These are phyloP conservation scores for Ceratocystis eucalypticola DNA, from an alignment of 2,329 filamentous ascomycete genomes.

Conservation along the genomic window DNA sequence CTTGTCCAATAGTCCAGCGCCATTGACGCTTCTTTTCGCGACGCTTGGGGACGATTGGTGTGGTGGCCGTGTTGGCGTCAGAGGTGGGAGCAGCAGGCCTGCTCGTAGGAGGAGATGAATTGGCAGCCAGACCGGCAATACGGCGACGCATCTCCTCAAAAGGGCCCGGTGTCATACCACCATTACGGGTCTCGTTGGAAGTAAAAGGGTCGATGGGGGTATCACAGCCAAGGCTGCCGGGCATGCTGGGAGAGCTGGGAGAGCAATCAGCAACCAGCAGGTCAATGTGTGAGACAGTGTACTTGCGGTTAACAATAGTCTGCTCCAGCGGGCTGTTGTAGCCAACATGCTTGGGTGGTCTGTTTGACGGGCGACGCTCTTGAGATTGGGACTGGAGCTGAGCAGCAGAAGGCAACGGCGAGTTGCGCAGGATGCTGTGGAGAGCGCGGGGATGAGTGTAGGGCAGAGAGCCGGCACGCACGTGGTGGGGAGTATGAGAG, in stretches of 20 bases:
- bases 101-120: constrained; percentile 32
- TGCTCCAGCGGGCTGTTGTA: constrained; percentile 51
- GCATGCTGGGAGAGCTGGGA: constrained; percentile 22
- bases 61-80: constrained; percentile 1
- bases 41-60: constrained; percentile 26
- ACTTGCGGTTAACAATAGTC: constrained; percentile 49
- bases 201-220: constrained; percentile 38
- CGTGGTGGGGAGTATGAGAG: constrained; percentile 29
- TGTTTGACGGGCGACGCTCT: constrained; percentile 41
- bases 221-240: constrained; percentile 23
- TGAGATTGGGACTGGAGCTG: constrained; percentile 39
- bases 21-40: constrained; percentile 49
- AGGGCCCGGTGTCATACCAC: constrained; percentile 48
- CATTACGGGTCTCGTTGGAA: constrained; percentile 43
- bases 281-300: constrained; percentile 50
- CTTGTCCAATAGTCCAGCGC: constrained; percentile 52
- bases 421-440: constrained; percentile 54
- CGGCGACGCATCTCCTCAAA: constrained; percentile 50
- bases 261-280: constrained; percentile 41
- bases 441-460: constrained; percentile 46
- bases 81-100: constrained; percentile 28
- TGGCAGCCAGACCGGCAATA: constrained; percentile 36
- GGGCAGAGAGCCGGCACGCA: constrained; percentile 30
- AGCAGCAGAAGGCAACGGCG: constrained; percentile 41
- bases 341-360: constrained; percentile 40